Base-by-base conservation (phyloP, 495 filamentous ascomycete species). In the Aspergillus sparsus region DNA sequence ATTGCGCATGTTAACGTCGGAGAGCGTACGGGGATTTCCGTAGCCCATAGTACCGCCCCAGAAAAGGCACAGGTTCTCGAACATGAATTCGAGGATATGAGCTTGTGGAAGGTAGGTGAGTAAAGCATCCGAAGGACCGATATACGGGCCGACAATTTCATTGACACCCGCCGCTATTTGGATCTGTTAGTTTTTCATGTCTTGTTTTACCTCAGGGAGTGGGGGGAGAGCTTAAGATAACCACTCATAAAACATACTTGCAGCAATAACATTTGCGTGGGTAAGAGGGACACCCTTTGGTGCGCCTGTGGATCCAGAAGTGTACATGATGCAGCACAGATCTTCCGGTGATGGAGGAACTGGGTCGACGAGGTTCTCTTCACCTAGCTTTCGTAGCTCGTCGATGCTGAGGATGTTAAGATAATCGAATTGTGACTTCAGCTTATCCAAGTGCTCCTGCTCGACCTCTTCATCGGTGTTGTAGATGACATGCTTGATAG, bases 301-400 rank as follows among this genome's bases (percentile, higher is more conserved):
- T 0, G 92, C 85, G 51, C 94, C 94, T 5, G 94, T 98, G n/a
- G 93, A 96, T 45, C 94, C 94, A 34, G 94, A 98, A 2, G 94
- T 98, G 80, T 98, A 98, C 94, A 98, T 98, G 73, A 98, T 96
- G 71, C 94, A 97, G 82, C 89, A 94, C 11, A 98, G 84, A 71
- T 97, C 93, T 51, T 97, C 90, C 2, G 90, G 82, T 31, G 79
- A 74, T 4, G 94, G 93, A 41, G 92, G 89, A 15, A 90, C 86
- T 15, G 90, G 85, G 8, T 97, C 93, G 47, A 86, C 84, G 8
- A 83, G 86, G 68, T 95, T 94, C 61, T 90, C 86, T 72, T 92
- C 83, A 66, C 94, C 94, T 45, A 89, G 77, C 75, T 94, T 87
- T 61, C 84, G 74, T 59, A 98, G 77, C 42, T 97, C 92, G 54